Conservation (phyloP, 768 basidiomycete species). For the Mycena amicta region DNA sequence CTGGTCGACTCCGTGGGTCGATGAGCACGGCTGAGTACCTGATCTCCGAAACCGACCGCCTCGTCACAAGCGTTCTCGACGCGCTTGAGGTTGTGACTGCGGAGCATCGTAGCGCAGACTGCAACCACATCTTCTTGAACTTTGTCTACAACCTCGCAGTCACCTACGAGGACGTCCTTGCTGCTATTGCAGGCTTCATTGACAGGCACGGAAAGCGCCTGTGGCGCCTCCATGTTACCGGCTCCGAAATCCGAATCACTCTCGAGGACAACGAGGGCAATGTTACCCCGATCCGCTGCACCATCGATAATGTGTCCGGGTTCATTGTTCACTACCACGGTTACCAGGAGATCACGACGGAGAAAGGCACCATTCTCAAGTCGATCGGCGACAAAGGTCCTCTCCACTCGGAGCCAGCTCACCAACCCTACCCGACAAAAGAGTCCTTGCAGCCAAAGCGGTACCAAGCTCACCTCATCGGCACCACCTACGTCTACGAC, state of each 20-base stretch:
- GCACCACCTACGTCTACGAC: constrained; percentile 98
- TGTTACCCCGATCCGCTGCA: constrained; percentile 92
- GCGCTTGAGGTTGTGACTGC: constrained; percentile 93
- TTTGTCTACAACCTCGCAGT: constrained; percentile 97
- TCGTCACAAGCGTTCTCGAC: constrained; percentile 92
- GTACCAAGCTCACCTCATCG: constrained; percentile 97
- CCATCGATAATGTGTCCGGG: constrained; percentile 98
- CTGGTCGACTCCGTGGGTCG: constrained; percentile 87
- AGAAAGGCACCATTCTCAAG: constrained; percentile 95
- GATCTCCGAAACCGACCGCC: constrained; percentile 96
- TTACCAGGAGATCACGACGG: constrained; percentile 97
- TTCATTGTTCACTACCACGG: constrained; percentile 98
- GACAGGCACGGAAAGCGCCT: constrained; percentile 97
- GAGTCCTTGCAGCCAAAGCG: constrained; percentile 98
- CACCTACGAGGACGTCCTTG: constrained; percentile 93
- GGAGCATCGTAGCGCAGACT: constrained; percentile 89
- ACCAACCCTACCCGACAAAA: constrained; percentile 93
- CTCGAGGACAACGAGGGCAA: constrained; percentile 96
- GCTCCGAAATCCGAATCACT: constrained; percentile 93
- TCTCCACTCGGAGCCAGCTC: constrained; percentile 92
- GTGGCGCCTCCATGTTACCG: constrained; percentile 97
- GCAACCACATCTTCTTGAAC: constrained; percentile 99
- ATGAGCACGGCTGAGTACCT: constrained; percentile 98
- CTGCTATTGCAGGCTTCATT: constrained; percentile 98
- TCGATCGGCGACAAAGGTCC: constrained; percentile 98